A percentile compares a stretch with the other conserved stretches of the same genome.
Evolutionary conservation across 2,329 filamentous ascomycete genomes (phyloP).

Genomic region (Fusarium buxicola): DNA sequence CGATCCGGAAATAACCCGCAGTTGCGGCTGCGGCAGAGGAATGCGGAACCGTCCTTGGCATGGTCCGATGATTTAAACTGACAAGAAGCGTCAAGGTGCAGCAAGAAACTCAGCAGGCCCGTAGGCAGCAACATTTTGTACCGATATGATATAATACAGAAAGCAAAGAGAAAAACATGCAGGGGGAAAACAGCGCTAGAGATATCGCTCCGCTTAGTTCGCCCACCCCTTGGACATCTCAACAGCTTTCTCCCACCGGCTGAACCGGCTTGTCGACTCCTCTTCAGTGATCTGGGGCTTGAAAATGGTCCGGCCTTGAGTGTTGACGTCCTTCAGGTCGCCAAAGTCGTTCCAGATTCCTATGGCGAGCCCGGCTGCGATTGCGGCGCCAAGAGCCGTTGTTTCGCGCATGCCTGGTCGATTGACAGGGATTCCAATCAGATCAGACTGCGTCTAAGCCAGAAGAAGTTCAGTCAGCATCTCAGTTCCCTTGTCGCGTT

Average conservation of each 20-base stretch:
- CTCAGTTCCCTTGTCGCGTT: not conserved
- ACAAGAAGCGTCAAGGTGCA: not conserved
- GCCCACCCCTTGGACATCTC: constrained; percentile 83
- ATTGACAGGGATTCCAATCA: constrained; percentile 82
- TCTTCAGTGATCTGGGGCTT: constrained; percentile 71
- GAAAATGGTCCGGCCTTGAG: constrained; percentile 75
- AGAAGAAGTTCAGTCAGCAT: constrained; percentile 9
- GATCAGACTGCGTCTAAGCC: constrained; percentile 79
- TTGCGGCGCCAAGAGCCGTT: constrained; percentile 83
- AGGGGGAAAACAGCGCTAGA: constrained; percentile 8
- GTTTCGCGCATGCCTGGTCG: constrained; percentile 86
- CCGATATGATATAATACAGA: no score
- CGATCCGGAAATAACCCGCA: not conserved
- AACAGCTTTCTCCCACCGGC: constrained; percentile 80
- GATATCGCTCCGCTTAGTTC: constrained; percentile 38
- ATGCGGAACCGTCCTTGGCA: not conserved
- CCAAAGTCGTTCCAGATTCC: constrained; percentile 80
- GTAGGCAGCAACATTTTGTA: constrained; percentile 29
- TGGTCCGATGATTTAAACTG: constrained; percentile 10
- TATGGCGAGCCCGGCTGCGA: constrained; percentile 83
- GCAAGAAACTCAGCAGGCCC: constrained; percentile 7
- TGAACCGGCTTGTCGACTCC: constrained; percentile 72
- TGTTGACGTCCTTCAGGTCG: constrained; percentile 78
- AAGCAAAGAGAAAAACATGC: constrained; percentile 6
- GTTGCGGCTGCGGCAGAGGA: not conserved